Base-by-base conservation (phyloP, 2,329 filamentous ascomycete species). In the Parascedosporium putredinis region DNA sequence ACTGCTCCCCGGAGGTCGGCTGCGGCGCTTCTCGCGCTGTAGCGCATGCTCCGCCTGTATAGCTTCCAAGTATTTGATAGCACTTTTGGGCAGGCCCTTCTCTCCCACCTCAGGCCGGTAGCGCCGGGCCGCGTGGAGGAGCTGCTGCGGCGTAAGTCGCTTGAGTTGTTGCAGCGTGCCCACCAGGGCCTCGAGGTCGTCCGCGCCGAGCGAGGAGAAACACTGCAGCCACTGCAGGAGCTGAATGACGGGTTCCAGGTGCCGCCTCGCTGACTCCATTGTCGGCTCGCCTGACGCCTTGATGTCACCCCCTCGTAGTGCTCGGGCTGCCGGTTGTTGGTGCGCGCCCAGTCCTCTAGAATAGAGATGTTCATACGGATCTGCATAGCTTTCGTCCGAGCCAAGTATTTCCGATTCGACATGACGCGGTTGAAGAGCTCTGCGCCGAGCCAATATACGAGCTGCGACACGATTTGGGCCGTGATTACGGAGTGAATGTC, bases 351-450 rank as follows among this genome's bases (percentile, higher is more conserved):
- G 61, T 98, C 93, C 65, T 98, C 93, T 18, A 98, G 72, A 6
- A 83, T 84, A 1, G 93, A 97, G 5, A 98, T 82, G 63, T 98
- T 98, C 90, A 98, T 97, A 56, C 93, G 87, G 58, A 98, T 97
- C 64, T 98, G 93, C 93, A 98, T 98, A 3, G 93, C 93, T 66
- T 98, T 98, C 16, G 93, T 98, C 49, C 93, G 79, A 5, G 93
- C 91, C 8, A 98, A 75, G 60, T 96, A 98, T 63, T 91, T 90
- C 55, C 88, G 81, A 60, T 94, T 96, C 25, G 87, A 91, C 87
- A 98, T 95, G 65, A 98, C 87, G 52, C 91, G 85, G 65, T 98
- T 98, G 71, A 98, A 98, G 7, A 97, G 79, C 67, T 98, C 93
- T 0, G 91, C 88, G 5, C 90, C 87, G 14, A 98, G 76, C 93